Evolutionary conservation across 116 monocot species (phyloP), one percentile per base, ranked within the genome.

Genomic region (Dioscorea cayenensis): DNA sequence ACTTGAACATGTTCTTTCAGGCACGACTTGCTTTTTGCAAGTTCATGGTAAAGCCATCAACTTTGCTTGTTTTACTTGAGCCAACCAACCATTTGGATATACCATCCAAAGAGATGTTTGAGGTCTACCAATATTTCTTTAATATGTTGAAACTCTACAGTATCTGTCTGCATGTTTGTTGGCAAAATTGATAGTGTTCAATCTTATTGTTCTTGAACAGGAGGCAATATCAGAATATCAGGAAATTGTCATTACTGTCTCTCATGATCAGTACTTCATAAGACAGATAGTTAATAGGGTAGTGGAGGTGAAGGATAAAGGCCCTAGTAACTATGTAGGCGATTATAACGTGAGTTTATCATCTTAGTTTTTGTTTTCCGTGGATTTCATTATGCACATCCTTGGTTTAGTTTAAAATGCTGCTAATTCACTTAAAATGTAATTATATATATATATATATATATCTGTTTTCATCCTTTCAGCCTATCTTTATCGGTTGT

Each of bases 11-110:
- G 8, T 55, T 16, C 10, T 20, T 68, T 37, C 75, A 97, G 96
- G 96, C 96, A 72, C 77, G 96, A 66, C 93, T 97, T 67, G 93
- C 97, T 36, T 97, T 97, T 80, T 97, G 97, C 75, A 97, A 97
- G 78, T 97, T 97, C 72, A 88, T 97, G 97, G 97, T 97, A 76
- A 93, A 86, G 61, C 97, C 97, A 32, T 97, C 97, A 68, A 93
- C 97, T 28, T 85, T 97, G 67, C 79, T 97, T 74, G 79, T 97
- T 69, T 78, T 97, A 66, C 93, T 93, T 83, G 97, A 97, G 72
- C 97, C 97, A 63, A 97, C 97, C 28, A 97, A 97, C 84, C 97
- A 97, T 73, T 83, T 97, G 79, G 97, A 97, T 80, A 97, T 97
- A 70, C 97, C 93, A 71, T 86, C 97, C 51, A 97, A 97, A 84